phyloP scores from a whole-genome alignment of 371 early-diverging fungal genomes.

The Mycotypha africana region DNA sequence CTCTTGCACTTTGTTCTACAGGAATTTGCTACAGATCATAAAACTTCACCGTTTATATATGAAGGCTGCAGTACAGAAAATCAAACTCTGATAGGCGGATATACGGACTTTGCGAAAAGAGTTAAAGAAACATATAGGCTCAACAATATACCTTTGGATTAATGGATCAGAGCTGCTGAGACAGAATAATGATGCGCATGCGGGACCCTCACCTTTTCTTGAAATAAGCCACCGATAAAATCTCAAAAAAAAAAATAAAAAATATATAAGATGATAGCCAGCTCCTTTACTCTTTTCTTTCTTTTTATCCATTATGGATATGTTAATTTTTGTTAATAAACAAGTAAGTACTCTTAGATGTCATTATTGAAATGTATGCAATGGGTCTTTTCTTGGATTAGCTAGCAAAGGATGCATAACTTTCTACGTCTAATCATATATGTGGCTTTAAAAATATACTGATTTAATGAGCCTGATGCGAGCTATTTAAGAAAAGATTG shows the following conservation, averaged over 20 bases:
- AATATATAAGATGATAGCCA: not conserved
- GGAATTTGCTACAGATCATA: constrained; percentile 34
- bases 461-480: constrained; percentile 32
- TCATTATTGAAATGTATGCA: not conserved
- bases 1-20: not conserved
- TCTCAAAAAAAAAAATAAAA: not conserved
- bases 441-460: constrained; percentile 23
- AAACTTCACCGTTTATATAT: constrained; percentile 51
- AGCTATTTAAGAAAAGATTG: no score
- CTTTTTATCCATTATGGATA: not conserved
- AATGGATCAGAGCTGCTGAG: no score
- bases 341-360: not conserved
- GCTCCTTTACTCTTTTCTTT: not conserved
- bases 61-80: constrained; percentile 38
- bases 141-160: constrained; percentile 14
- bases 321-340: not conserved
- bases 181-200: not conserved
- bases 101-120: constrained; percentile 40
- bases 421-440: constrained; percentile 20
- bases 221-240: not conserved
- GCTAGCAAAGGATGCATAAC: constrained; percentile 19
- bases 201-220: no score
- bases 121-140: constrained; percentile 25
- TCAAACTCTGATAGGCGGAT: constrained; percentile 41
- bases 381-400: no score